phyloP scores from a whole-genome alignment of 495 filamentous ascomycete species.

The Neurospora sp. region DNA sequence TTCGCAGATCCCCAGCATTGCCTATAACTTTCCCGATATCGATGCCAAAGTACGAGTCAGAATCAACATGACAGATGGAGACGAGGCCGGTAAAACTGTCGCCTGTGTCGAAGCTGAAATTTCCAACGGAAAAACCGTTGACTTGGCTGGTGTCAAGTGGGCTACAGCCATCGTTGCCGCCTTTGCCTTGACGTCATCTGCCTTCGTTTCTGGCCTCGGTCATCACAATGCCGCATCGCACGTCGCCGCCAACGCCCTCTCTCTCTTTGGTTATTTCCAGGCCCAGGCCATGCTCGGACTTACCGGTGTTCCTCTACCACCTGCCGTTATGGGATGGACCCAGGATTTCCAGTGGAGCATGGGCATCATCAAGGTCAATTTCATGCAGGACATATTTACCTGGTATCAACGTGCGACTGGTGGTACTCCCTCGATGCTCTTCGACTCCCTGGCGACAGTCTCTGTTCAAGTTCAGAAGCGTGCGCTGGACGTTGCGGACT shows the following conservation, averaged over 20 bases:
- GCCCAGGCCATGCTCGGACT: slow-evolving; percentile 93
- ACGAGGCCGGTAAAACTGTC: slow-evolving; percentile 43
- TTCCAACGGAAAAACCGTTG: slow-evolving; percentile 89
- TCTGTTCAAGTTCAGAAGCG: slow-evolving; percentile 85
- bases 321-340: slow-evolving; percentile 88
- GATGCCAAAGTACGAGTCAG: slow-evolving; percentile 76
- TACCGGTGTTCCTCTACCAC: slow-evolving; percentile 70
- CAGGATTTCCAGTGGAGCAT: slow-evolving; percentile 99
- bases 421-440: slow-evolving; percentile 72
- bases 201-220: slow-evolving; percentile 72
- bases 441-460: slow-evolving; percentile 61
- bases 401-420: slow-evolving; percentile 97
- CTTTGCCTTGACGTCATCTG: slow-evolving; percentile 72
- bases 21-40: slow-evolving; percentile 84
- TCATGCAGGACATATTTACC: slow-evolving; percentile 80
- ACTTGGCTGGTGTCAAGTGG: slow-evolving; percentile 86
- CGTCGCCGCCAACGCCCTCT: slow-evolving; percentile 87
- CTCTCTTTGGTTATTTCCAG: slow-evolving; percentile 94
- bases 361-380: slow-evolving; percentile 84
- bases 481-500: slow-evolving; percentile 29
- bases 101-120: slow-evolving; percentile 86
- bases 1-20: slow-evolving; percentile 66
- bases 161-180: slow-evolving; percentile 84
- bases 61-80: slow-evolving; percentile 55
- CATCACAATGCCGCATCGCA: slow-evolving; percentile 95